Percentiles rank a stretch among this genome's conserved stretches.
Evolutionary conservation across 2,329 filamentous ascomycete species (phyloP).

Genomic region (Botrytis pseudocinerea): DNA sequence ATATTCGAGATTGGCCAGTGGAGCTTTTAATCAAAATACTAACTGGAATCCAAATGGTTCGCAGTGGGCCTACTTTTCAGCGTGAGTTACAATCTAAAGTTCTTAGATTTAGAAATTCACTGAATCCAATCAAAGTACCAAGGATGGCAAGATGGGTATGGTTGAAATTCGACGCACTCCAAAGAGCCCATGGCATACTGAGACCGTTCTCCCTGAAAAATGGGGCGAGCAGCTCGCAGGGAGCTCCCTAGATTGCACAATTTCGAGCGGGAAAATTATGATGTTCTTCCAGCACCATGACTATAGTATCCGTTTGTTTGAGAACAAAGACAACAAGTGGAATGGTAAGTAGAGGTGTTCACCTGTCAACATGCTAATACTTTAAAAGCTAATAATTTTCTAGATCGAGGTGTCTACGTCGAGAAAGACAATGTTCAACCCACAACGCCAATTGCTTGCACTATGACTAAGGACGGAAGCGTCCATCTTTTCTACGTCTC

Average conservation of each 20-base stretch:
- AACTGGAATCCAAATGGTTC: slow-evolving; percentile 20
- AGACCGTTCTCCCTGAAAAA: neutral
- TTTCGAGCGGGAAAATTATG: neutral
- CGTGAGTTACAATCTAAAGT: neutral
- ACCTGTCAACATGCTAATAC: neutral
- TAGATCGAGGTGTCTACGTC: slow-evolving; percentile 2
- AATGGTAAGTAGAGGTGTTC: neutral
- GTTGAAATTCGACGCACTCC: slow-evolving; percentile 20
- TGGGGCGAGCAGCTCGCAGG: slow-evolving; percentile 15
- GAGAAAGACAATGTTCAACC: slow-evolving; percentile 9
- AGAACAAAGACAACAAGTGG: neutral
- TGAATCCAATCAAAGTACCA: neutral
- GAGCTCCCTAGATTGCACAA: neutral
- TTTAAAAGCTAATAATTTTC: neutral
- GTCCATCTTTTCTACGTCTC: slow-evolving; percentile 13
- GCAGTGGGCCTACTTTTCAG: slow-evolving; percentile 16
- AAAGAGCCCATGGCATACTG: slow-evolving; percentile 17
- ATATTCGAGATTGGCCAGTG: slow-evolving; percentile 15
- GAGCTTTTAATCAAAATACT: neutral
- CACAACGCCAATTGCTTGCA: slow-evolving; percentile 14
- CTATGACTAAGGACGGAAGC: neutral
- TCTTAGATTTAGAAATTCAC: neutral
- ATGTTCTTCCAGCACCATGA: slow-evolving; percentile 19
- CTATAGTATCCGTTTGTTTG: slow-evolving; percentile 9
- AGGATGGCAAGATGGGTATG: slow-evolving; percentile 6